These are phyloP conservation scores for Pseudophaeomoniella oleicola DNA, from an alignment of 2,329 filamentous ascomycete species.

Conservation along the genomic window DNA sequence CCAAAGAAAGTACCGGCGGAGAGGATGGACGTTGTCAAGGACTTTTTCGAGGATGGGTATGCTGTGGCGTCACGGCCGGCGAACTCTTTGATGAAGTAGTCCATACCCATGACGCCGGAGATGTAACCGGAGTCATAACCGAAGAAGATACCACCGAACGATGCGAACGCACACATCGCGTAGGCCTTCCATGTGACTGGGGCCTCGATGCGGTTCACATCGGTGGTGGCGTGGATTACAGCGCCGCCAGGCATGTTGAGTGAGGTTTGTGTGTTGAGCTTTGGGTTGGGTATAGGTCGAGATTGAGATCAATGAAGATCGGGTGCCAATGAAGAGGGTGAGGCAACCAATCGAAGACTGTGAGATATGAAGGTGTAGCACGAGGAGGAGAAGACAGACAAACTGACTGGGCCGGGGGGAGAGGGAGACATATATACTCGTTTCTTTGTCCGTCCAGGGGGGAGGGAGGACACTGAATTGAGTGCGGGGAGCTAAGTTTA, in stretches of 20 bases:
- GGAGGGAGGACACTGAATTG: too few species aligned
- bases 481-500: too few species aligned
- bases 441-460: too few species aligned
- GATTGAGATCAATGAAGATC: too few species aligned
- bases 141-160: slow-evolving; percentile 47
- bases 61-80: slow-evolving; percentile 13
- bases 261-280: neutral
- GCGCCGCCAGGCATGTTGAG: slow-evolving; percentile 19
- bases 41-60: slow-evolving; percentile 35
- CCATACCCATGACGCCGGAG: slow-evolving; percentile 35
- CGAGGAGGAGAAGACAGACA: too few species aligned
- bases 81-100: slow-evolving; percentile 29
- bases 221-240: slow-evolving; percentile 25
- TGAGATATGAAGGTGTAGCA: too few species aligned
- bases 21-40: slow-evolving; percentile 60
- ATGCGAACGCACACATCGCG: slow-evolving; percentile 45
- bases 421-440: too few species aligned
- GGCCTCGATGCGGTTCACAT: slow-evolving; percentile 41
- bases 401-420: too few species aligned
- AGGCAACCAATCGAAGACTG: too few species aligned
- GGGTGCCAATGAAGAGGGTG: too few species aligned
- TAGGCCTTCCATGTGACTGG: slow-evolving; percentile 46
- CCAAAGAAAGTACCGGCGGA: slow-evolving; percentile 68
- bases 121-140: slow-evolving; percentile 46
- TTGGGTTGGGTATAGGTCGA: too few species aligned